Conservation (phyloP, 2,329 filamentous ascomycete species). For the Aplosporella prunicola region DNA sequence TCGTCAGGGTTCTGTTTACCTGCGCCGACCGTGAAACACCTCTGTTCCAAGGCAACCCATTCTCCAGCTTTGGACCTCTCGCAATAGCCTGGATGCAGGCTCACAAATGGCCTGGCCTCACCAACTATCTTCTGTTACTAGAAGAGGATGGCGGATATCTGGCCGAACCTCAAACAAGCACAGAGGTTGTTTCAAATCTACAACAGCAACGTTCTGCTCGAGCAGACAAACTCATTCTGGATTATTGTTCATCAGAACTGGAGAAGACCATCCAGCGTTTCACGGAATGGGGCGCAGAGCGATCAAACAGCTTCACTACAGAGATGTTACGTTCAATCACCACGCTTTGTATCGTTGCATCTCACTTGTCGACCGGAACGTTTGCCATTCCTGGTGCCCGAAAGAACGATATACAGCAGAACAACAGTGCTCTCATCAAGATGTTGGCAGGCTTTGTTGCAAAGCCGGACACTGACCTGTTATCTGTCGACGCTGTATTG, state of each 20-base stretch:
- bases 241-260: constrained; percentile 37
- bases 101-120: constrained; percentile 31
- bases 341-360: constrained; percentile 38
- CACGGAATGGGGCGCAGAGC: constrained; percentile 33
- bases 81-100: constrained; percentile 37
- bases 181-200: not conserved
- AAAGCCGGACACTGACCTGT: constrained; percentile 30
- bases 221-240: constrained; percentile 25
- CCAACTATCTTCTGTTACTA: constrained; percentile 41
- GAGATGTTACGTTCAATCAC: constrained; percentile 43
- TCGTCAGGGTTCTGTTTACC: constrained; percentile 59
- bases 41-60: constrained; percentile 16
- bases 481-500: constrained; percentile 35
- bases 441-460: constrained; percentile 27
- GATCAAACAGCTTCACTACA: constrained; percentile 36
- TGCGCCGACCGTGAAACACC: constrained; percentile 50
- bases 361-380: constrained; percentile 15
- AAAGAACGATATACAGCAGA: constrained; percentile 17
- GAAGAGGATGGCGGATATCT: not conserved
- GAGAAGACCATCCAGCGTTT: constrained; percentile 37
- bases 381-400: constrained; percentile 12
- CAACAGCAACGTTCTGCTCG: constrained; percentile 1
- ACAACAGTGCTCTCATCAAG: constrained; percentile 18
- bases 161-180: not conserved
- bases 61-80: constrained; percentile 31